Evolutionary conservation across 257 asterid species (phyloP).

Genomic region (Hygrophila difformis): DNA sequence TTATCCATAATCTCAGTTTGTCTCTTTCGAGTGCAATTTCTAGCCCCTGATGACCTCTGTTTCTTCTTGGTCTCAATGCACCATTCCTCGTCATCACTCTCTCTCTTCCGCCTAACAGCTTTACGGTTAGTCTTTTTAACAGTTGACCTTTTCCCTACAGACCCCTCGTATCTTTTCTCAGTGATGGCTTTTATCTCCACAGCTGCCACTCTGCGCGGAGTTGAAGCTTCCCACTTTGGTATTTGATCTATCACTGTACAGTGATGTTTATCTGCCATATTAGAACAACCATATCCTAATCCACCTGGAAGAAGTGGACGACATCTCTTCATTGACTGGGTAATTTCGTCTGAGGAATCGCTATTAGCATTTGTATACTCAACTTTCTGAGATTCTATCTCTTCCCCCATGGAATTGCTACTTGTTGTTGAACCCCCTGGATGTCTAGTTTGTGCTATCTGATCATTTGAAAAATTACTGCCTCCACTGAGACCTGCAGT

Average conservation of each 20-base stretch:
- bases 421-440: conserved; percentile 14
- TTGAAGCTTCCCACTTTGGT: conserved; percentile 11
- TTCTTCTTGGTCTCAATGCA: conserved; percentile 22
- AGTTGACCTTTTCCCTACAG: conserved; percentile 14
- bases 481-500: conserved; percentile 10
- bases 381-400: conserved; percentile 18
- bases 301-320: conserved; percentile 20
- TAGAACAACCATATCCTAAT: conserved; percentile 17
- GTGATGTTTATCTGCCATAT: conserved; percentile 18
- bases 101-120: conserved; percentile 16
- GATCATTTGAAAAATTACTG: conserved; percentile 11
- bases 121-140: conserved; percentile 14
- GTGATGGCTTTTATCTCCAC: conserved; percentile 6
- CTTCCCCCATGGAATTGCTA: conserved; percentile 17
- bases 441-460: conserved; percentile 12
- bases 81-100: conserved; percentile 12
- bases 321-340: conserved; percentile 14
- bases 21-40: conserved; percentile 16
- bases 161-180: conserved; percentile 15
- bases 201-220: conserved; percentile 4
- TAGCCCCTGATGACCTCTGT: conserved; percentile 16
- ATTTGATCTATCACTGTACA: conserved; percentile 14
- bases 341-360: conserved; percentile 10
- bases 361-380: conserved; percentile 13
- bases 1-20: conserved; percentile 16